Conservation (phyloP, 495 filamentous ascomycete species). For the Lophiotrema nucula region DNA sequence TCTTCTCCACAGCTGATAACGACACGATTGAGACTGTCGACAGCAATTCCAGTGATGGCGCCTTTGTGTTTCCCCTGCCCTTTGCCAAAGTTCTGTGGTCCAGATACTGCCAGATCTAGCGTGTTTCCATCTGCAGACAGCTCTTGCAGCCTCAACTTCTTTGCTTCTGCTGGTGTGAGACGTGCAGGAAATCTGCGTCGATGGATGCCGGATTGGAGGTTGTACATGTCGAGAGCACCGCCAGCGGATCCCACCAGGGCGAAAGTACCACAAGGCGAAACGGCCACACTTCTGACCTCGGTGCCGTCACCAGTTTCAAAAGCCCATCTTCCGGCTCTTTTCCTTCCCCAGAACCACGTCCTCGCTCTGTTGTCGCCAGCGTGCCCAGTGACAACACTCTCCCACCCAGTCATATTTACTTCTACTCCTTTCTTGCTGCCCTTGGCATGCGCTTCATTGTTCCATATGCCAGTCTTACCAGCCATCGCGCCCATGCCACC, state of each 20-base stretch:
- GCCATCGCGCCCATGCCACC: slow-evolving; percentile 80
- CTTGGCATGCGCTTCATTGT: slow-evolving; percentile 61
- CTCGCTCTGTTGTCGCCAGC: slow-evolving; percentile 77
- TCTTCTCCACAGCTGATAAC: slow-evolving; percentile 85
- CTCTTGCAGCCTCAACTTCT: slow-evolving; percentile 59
- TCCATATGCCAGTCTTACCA: slow-evolving; percentile 71
- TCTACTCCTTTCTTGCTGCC: slow-evolving; percentile 52
- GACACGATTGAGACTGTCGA: slow-evolving; percentile 79
- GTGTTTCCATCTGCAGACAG: slow-evolving; percentile 41
- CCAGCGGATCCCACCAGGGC: slow-evolving; percentile 81
- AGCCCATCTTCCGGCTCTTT: slow-evolving; percentile 86
- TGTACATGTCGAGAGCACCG: slow-evolving; percentile 88
- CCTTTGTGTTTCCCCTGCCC: slow-evolving; percentile 67
- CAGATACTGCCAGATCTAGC: slow-evolving; percentile 2
- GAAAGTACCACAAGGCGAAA: slow-evolving; percentile 91
- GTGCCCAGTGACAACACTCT: slow-evolving; percentile 95
- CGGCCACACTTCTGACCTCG: slow-evolving; percentile 78
- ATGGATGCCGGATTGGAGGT: slow-evolving; percentile 87
- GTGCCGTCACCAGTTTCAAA: slow-evolving; percentile 82
- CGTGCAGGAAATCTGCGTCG: slow-evolving; percentile 80
- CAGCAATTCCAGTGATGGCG: slow-evolving; percentile 77
- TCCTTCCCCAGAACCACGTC: slow-evolving; percentile 98
- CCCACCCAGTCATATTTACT: slow-evolving; percentile 83
- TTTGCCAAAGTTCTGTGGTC: slow-evolving; percentile 39
- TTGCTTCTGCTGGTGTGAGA: slow-evolving; percentile 62